Base-by-base conservation (phyloP, 225 moss, liverwort and hornwort genomes). In the Sphagnum contortum region DNA sequence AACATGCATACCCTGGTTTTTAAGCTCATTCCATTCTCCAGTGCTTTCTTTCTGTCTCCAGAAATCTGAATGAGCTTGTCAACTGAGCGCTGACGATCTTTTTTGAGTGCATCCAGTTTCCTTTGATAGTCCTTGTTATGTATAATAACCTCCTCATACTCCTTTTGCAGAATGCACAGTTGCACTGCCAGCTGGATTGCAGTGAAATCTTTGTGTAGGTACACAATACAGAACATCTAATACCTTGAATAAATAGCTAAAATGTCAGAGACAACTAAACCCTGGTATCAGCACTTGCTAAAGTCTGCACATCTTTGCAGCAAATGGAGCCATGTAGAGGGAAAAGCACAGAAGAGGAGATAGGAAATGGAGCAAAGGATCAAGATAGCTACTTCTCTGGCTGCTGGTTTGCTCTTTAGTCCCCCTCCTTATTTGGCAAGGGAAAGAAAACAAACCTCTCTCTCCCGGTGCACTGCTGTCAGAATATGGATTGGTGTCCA, bases 401-500 rank as follows among this genome's bases (percentile, higher is more conserved):
- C 52, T 52, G 7, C 6, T 0, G 52, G 2, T 52, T 5, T 5
- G 9, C 52, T 52, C 52, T 29, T 29, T 29, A 29, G 29, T 29
- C 29, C 29, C 29, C 29, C 29, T 29, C 29, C 29, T 29, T 29
- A 29, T 29, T 29, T 29, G 29, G 29, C 29, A 29, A 29, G 9
- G 52, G 9, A 52, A 52, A 52, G 52, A 52, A 52, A 52, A 61
- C 5, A 64, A 9, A 88, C 88, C 88, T 88, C 73, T 72, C 71
- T 73, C 73, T 71, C 79, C 4, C 81, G 88, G 44, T 60, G 76
- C 75, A 77, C 75, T 57, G 88, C 84, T 75, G 84, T 81, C 62
- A 64, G 57, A 50, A 84, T 63, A 48, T 71, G 73, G 59, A 73
- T 57, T 66, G 61, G 71, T 59, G 61, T 62, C 55, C 62, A 56